A percentile compares a stretch with the other conserved stretches of the same genome.
Conservation (phyloP, 805 yeast genomes). For the Saccharomycopsis sp. region DNA sequence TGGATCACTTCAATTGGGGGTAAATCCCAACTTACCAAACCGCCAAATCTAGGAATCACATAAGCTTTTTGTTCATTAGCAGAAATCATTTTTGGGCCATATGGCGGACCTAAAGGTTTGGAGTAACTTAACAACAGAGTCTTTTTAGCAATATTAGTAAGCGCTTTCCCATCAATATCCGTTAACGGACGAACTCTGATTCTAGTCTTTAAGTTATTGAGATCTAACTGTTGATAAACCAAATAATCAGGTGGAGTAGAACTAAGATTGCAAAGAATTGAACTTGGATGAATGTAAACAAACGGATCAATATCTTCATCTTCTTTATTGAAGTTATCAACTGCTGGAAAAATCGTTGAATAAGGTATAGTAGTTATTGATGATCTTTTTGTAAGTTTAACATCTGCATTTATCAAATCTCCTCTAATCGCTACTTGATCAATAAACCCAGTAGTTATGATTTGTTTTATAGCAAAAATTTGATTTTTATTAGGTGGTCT, state of each 20-base stretch:
- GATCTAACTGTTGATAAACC: slow-evolving; percentile 60
- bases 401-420: slow-evolving; percentile 58
- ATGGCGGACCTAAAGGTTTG: slow-evolving; percentile 85
- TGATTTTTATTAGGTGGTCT: slow-evolving; percentile 62
- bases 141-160: slow-evolving; percentile 65
- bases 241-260: slow-evolving; percentile 70
- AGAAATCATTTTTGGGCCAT: slow-evolving; percentile 63
- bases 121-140: slow-evolving; percentile 74
- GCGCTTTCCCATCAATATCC: slow-evolving; percentile 62
- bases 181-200: slow-evolving; percentile 66
- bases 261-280: slow-evolving; percentile 51
- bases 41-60: slow-evolving; percentile 81
- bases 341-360: slow-evolving; percentile 38
- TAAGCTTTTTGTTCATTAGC: slow-evolving; percentile 73
- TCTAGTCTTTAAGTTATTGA: slow-evolving; percentile 34
- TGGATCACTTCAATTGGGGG: slow-evolving; percentile 74
- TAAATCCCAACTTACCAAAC: slow-evolving; percentile 81
- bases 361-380: slow-evolving; percentile 56
- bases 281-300: slow-evolving; percentile 74
- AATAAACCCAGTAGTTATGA: slow-evolving; percentile 84
- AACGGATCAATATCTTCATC: slow-evolving; percentile 34
- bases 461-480: slow-evolving; percentile 74
- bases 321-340: slow-evolving; percentile 23
- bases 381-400: slow-evolving; percentile 46
- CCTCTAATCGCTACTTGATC: slow-evolving; percentile 86